Evolutionary conservation across 2,329 filamentous ascomycete species (phyloP), one percentile per base, ranked within the genome.

Genomic region (Nigrospora sphaerica): DNA sequence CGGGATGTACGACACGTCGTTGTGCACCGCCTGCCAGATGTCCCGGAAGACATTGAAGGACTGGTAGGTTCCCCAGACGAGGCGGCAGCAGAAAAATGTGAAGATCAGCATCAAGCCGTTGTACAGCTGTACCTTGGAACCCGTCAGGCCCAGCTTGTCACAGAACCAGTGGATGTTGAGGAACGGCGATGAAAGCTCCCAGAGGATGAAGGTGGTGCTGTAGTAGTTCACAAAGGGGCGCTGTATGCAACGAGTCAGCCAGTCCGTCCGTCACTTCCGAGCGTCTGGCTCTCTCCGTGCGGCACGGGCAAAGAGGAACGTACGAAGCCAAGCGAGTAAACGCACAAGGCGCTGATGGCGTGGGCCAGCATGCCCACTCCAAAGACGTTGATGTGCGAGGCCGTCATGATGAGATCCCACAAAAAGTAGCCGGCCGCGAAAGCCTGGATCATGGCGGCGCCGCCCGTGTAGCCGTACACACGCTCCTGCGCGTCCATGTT

Each of bases 91-190:
- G 68, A 91, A 90, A 67, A 93, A 93, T 41, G 78, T 87, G 53
- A 72, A 65, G 44, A 92, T 78, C 4, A 93, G 78, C 47, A 79
- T 59, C 50, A 90, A 73, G 55, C 88, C 88, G 58, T 93, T 93
- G 66, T 88, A 82, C 28, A 91, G 75, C 68, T 93, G 88, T 19
- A 80, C 66, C 45, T 72, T 74, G 17, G 83, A 82, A 33, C 88
- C 88, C 0, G 88, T 93, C 74, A 89, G 82, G 58, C 81, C 77
- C 49, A 92, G 71, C 71, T 95, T 95, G 68, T 95, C 88, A 67
- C 86, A 88, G 71, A 93, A 93, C 88, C 88, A 95, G 72, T 95
- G 88, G 61, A 92, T 78, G 62, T 95, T 95, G 48, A 93, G 75
- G 65, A 93, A 91, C 9, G 88, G 87, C 5, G 85, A 86, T 23